Conservation (phyloP, 257 asterid genomes). For the Nicotiana sylvestris region DNA sequence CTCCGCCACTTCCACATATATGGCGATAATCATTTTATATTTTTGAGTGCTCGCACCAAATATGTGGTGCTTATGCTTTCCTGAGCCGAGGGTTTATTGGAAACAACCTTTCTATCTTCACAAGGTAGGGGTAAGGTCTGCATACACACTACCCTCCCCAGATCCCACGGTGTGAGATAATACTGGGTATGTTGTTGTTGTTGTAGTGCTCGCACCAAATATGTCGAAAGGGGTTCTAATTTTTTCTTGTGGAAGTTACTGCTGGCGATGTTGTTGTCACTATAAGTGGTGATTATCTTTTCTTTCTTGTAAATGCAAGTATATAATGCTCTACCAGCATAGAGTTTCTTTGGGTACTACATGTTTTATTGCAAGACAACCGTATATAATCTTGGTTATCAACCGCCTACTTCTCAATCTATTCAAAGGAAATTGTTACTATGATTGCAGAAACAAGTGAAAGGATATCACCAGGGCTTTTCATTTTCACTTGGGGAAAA, state of each 20-base stretch:
- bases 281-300: too few species aligned
- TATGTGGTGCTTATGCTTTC: not conserved
- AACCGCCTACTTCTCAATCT: not conserved
- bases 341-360: too few species aligned
- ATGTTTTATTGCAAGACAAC: too few species aligned
- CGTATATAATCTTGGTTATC: not conserved
- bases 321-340: not conserved
- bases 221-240: not conserved
- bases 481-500: not conserved
- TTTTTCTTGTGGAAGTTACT: not conserved
- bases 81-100: too few species aligned
- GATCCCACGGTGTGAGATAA: too few species aligned
- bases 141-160: too few species aligned
- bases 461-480: too few species aligned
- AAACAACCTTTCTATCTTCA: too few species aligned
- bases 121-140: too few species aligned
- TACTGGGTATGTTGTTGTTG: too few species aligned
- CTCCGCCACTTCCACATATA: not conserved
- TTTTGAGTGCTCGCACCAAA: not conserved
- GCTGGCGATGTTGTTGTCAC: not conserved
- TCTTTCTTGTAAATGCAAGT: too few species aligned
- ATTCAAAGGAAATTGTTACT: not conserved
- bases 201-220: not conserved
- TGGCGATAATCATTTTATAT: not conserved
- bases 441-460: not conserved